Evolutionary conservation across 805 yeast genomes (phyloP), one percentile per base, ranked within the genome.

Genomic region (Sugiyamaella chiloensis): DNA sequence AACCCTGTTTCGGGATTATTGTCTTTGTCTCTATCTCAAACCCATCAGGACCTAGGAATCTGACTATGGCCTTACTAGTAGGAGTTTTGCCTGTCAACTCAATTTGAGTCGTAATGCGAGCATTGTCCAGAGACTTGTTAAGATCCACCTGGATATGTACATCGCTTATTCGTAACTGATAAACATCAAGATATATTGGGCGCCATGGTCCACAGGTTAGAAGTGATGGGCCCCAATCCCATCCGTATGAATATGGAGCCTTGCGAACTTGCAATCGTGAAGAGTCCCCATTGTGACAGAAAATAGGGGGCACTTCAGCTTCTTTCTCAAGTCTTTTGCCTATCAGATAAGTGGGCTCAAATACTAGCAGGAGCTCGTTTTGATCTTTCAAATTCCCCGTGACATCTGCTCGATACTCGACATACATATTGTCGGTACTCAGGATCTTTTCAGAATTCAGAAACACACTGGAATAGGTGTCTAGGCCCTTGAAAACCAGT

Each of bases 171-270:
- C 52, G 51, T 5, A 47, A 46, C 7, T 20, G 27, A 44, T 52
- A 63, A 5, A 50, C 47, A n/a, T 63, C 55, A 23, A 71, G 52
- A 19, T 46, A 53, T 4, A 74, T 60, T 0, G 73, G 74, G 46
- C 61, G 62, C 48, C 64, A 73, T 1, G 74, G 74, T 4, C 79
- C 79, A 56, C 76, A 70, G 2, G 74, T 66, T 54, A 71, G 58
- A 40, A 71, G 54, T 2, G 61, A 50, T 6, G 76, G 62, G 12
- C 79, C 80, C 81, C 81, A 76, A 57, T 76, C 81, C 81, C 80
- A 76, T 1, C 80, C 81, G 54, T 67, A 76, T 51, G 73, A 77
- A 55, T 75, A 75, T 53, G 75, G 80, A 1, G 80, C 78, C 53
- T 76, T 76, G 52, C 81, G 63, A 6, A 71, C 67, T 46, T 70